Percentiles rank a stretch among this genome's conserved stretches.
phyloP scores from a whole-genome alignment of 257 asterid genomes.

The Petunia axillaris region DNA sequence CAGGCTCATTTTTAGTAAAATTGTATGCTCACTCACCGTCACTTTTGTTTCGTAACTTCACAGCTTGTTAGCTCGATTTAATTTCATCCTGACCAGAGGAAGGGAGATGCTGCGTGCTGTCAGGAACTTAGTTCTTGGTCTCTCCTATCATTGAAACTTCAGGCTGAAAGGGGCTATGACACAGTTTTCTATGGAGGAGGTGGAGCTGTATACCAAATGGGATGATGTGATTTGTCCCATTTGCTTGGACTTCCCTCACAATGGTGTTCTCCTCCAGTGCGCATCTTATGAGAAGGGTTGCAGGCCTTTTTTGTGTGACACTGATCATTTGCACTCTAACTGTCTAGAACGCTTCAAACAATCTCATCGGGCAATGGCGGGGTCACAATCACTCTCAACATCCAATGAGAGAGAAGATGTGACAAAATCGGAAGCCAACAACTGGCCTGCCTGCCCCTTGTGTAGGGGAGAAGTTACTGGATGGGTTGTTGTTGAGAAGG shows the following conservation, averaged over 20 bases:
- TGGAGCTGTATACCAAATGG: slow-evolving; percentile 67
- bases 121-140: slow-evolving; percentile 35
- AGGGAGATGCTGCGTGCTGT: slow-evolving; percentile 31
- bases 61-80: neutral
- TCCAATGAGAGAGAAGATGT: slow-evolving; percentile 37
- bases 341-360: slow-evolving; percentile 80
- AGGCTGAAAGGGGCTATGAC: slow-evolving; percentile 38
- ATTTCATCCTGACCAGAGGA: neutral
- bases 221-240: slow-evolving; percentile 78
- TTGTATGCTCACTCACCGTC: slow-evolving; percentile 1
- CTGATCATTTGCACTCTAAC: slow-evolving; percentile 76
- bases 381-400: slow-evolving; percentile 38
- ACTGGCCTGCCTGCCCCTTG: slow-evolving; percentile 69
- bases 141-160: slow-evolving; percentile 30
- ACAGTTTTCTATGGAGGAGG: slow-evolving; percentile 53
- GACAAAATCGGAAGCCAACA: slow-evolving; percentile 39
- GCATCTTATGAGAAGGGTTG: slow-evolving; percentile 76
- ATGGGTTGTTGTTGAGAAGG: slow-evolving; percentile 67
- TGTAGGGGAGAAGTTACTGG: slow-evolving; percentile 88
- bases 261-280: slow-evolving; percentile 81
- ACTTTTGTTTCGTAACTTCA: slow-evolving; percentile 18
- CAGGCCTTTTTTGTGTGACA: slow-evolving; percentile 79
- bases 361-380: slow-evolving; percentile 55
- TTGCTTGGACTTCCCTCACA: slow-evolving; percentile 83
- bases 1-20: neutral